phyloP scores from a whole-genome alignment of 2,329 filamentous ascomycete species.

The Arachnopeziza araneosa region DNA sequence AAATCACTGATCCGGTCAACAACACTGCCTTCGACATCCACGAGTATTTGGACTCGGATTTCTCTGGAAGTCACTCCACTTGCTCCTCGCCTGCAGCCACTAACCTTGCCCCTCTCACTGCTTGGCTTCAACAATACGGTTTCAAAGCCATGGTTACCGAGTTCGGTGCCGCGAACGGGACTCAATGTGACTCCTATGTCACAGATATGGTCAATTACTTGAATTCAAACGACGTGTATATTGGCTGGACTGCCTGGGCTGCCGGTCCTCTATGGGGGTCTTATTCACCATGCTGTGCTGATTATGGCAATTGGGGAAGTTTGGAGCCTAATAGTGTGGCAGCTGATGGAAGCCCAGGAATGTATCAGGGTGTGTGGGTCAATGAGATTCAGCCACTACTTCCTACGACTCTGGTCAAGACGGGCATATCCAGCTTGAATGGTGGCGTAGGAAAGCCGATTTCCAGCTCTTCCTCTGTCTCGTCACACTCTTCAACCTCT shows the following conservation, averaged over 20 bases:
- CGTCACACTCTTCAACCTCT: not conserved
- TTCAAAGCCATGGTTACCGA: slow-evolving; percentile 46
- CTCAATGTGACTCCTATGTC: slow-evolving; percentile 37
- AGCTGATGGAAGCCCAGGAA: slow-evolving; percentile 36
- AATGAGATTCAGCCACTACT: slow-evolving; percentile 40
- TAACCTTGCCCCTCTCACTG: slow-evolving; percentile 38
- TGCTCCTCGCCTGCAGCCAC: slow-evolving; percentile 36
- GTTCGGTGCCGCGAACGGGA: slow-evolving; percentile 42
- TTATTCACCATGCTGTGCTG: slow-evolving; percentile 37
- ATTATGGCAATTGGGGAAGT: slow-evolving; percentile 37
- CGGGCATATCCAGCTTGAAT: slow-evolving; percentile 12
- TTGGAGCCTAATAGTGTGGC: slow-evolving; percentile 43
- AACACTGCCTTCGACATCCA: slow-evolving; percentile 48
- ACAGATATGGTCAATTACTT: slow-evolving; percentile 41
- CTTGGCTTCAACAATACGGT: slow-evolving; percentile 40
- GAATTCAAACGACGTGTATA: slow-evolving; percentile 40
- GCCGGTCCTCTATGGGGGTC: slow-evolving; percentile 45
- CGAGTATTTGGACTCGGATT: slow-evolving; percentile 46
- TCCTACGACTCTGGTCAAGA: slow-evolving; percentile 27
- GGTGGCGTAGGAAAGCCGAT: not conserved
- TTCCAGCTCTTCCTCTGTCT: not conserved
- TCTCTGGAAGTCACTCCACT: slow-evolving; percentile 38
- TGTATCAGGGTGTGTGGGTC: slow-evolving; percentile 43
- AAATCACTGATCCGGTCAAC: slow-evolving; percentile 40
- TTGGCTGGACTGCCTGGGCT: slow-evolving; percentile 47